Percentiles rank a stretch among this genome's conserved stretches.
Evolutionary conservation across 1,284 basidiomycete genomes (phyloP).

Genomic region (Trichosporon sp.): DNA sequence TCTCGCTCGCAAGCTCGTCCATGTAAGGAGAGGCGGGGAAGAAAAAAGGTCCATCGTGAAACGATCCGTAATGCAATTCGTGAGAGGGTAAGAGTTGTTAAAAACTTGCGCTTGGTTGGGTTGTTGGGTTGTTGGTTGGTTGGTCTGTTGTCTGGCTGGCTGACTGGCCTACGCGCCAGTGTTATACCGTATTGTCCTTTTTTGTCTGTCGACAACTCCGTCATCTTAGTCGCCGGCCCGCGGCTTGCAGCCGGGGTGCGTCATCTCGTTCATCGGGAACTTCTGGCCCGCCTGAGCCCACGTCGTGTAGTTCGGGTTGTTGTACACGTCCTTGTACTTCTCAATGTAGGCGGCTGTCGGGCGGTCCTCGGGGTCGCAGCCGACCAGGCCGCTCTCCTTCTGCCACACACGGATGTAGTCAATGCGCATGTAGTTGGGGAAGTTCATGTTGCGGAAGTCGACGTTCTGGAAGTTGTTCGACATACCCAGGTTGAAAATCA

Average conservation of each 20-base stretch:
- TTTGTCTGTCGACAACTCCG: too few species aligned
- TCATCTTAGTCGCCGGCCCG: neutral
- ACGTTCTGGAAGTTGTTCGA: conserved; percentile 50
- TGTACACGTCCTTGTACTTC: conserved; percentile 35
- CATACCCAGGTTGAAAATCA: conserved; percentile 49
- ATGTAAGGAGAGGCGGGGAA: neutral
- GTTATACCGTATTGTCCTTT: neutral
- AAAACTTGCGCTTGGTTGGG: too few species aligned
- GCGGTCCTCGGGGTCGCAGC: conserved; percentile 44
- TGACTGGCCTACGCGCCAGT: neutral
- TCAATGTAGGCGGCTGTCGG: conserved; percentile 46
- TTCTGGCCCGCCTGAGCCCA: conserved; percentile 25
- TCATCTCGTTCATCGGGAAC: neutral
- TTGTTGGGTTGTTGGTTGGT: neutral
- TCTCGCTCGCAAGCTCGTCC: neutral
- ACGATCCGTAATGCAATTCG: conserved; percentile 1
- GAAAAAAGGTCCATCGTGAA: conserved; percentile 1
- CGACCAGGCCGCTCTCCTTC: conserved; percentile 41
- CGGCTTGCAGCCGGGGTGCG: neutral
- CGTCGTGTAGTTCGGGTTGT: conserved; percentile 46
- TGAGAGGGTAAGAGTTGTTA: too few species aligned
- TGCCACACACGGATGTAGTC: conserved; percentile 53
- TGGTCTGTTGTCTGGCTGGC: neutral
- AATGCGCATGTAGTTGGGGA: conserved; percentile 49
- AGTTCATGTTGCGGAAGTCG: conserved; percentile 43